Evolutionary conservation across 208 protist genomes (phyloP).

Genomic region (Crithidia fasciculata): DNA sequence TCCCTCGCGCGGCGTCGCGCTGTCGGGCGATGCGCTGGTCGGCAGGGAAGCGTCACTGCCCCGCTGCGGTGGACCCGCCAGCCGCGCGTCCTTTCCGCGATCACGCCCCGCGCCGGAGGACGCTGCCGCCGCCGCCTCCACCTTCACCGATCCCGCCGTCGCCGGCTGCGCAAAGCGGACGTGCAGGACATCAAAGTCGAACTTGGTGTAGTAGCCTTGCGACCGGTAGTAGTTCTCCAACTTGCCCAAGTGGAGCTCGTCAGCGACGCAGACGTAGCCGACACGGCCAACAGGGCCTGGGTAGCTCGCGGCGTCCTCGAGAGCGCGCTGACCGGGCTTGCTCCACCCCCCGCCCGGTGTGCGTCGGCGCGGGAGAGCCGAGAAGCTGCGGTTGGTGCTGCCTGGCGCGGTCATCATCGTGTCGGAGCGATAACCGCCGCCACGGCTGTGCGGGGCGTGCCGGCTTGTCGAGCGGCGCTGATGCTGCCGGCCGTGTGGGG

Average conservation of each 20-base stretch:
- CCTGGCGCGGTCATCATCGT: background rate
- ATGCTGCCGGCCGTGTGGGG: background rate
- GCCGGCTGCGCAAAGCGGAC: conserved; percentile 61
- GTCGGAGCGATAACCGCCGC: conserved; percentile 25
- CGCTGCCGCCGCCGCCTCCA: background rate
- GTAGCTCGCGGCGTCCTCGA: conserved; percentile 25
- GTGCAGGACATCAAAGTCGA: conserved; percentile 81
- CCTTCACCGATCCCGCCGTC: conserved; percentile 18
- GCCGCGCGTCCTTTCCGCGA: background rate
- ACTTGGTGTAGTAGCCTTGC: conserved; percentile 81
- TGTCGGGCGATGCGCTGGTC: background rate
- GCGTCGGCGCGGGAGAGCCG: conserved; percentile 15
- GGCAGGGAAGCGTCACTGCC: background rate
- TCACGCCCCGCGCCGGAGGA: background rate
- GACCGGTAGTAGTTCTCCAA: conserved; percentile 62
- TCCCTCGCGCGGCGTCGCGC: background rate
- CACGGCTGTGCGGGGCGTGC: conserved; percentile 12
- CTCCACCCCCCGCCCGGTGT: conserved; percentile 31
- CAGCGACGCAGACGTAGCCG: conserved; percentile 78
- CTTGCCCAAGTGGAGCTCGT: conserved; percentile 71
- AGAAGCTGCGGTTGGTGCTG: conserved; percentile 7
- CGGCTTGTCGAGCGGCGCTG: conserved; percentile 36
- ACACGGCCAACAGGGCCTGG: conserved; percentile 50
- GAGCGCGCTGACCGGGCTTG: conserved; percentile 30
- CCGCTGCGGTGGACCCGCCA: background rate